Evolutionary conservation across 2,329 filamentous ascomycete species (phyloP), one percentile per base, ranked within the genome.

Genomic region (Phaeophleospora eucalypticola): DNA sequence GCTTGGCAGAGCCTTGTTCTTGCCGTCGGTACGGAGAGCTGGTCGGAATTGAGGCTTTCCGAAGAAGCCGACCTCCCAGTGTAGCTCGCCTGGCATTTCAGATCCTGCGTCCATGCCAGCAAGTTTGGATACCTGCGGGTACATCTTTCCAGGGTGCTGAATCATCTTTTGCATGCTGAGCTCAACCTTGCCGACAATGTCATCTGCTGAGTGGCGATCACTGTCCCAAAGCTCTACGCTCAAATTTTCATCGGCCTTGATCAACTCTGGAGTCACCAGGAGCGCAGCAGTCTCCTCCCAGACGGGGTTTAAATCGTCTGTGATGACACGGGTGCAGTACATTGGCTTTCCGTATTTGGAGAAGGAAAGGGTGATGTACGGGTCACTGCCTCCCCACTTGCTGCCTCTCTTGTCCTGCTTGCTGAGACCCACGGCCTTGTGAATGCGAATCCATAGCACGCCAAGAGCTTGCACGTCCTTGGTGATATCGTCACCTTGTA

Each of bases 331-430:
- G 1, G 93, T 97, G 68, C 90, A 96, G 69, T 95, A 97, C 80
- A 95, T 94, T 1, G 91, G 91, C 71, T 98, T 98, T 46, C 87
- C 87, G 59, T 96, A 97, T 67, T 97, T 96, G 61, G 88, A 94
- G 74, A 94, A 97, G 34, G 87, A 85, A 29, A 97, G 78, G 24
- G 91, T 96, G 64, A 97, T 94, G 67, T 97, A 97, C 0, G 91
- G 89, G 58, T 98, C 93, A 41, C 87, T 94, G 36, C 91, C 91
- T 27, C 93, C 91, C 15, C 89, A 86, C 43, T 84, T 79, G 60
- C 83, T 90, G 34, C 89, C 90, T 48, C 87, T 83, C 43, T 71
- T 75, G 64, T 98, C 93, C 64, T 96, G 91, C 69, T 95, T 96
- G 73, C 88, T 95, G 48, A 98, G 77, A 0, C 86, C 89, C 16